Base-by-base conservation (phyloP, 2,329 filamentous ascomycete genomes). In the Lasiodiplodia gonubiensis region DNA sequence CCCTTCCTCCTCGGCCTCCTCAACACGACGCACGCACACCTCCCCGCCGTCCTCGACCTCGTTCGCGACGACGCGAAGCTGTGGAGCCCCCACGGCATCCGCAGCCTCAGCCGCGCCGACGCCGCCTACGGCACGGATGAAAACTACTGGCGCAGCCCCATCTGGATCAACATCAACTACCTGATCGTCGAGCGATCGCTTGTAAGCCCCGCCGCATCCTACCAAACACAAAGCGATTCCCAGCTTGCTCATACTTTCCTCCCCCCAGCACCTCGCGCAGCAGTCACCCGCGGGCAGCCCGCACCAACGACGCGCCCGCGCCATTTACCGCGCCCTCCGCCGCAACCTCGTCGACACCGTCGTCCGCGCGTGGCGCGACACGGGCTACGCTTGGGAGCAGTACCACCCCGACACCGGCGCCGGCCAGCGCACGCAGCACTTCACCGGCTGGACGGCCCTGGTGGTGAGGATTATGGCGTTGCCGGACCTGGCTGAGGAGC, bases 301-400 rank as follows among this genome's bases (percentile, higher is more conserved):
- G 0, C 87, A 93, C 77, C 86, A 88, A 73, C 79, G 83, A 48
- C 87, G 88, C 71, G 92, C 94, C 8, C 82, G 82, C n/a, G 85
- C 88, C 66, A 84, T 97, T 68, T 98, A 97, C 82, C 88, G 83
- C n/a, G 83, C 86, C 33, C 86, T 98, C 57, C 89, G 95, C 66
- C 88, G 86, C 78, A 98, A 97, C 76, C 82, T 99, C 14, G 91
- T 98, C 54, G 86, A 93, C 61, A 98, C 94, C 1, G 91, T 98
- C 16, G 97, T 91, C 82, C 86, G 89, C 67, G 90, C 89, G 77
- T 99, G 94, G 94, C 84, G 89, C 76, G 88, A 92, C 75, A 98
- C 95, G 0, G 94, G 94, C 21, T 98, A 97, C 77, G 95, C 94
- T 0, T 99, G 94, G 94, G 95, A 99, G 81, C 95, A 99, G 81